These are phyloP conservation scores for Euryodendron excelsum DNA, from an alignment of 148 eudicot species.

Conservation along the genomic window DNA sequence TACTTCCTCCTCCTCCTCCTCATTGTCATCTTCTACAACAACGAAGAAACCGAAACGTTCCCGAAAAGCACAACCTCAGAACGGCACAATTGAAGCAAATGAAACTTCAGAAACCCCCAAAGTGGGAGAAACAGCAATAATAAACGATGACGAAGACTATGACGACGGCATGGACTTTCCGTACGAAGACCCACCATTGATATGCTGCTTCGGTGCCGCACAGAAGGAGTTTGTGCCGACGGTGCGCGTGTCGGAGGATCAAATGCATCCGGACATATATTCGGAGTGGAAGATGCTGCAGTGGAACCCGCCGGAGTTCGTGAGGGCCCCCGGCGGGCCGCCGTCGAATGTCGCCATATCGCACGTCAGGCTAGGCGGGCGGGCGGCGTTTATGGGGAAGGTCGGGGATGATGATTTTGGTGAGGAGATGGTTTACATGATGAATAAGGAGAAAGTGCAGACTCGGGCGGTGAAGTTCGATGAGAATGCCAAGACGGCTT, in stretches of 20 bases:
- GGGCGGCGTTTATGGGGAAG: slow-evolving; percentile 85
- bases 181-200: slow-evolving; percentile 65
- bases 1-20: slow-evolving; percentile 14
- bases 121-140: slow-evolving; percentile 1
- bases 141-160: slow-evolving; percentile 19
- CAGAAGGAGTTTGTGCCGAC: slow-evolving; percentile 84
- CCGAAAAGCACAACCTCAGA: slow-evolving; percentile 21
- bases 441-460: slow-evolving; percentile 82
- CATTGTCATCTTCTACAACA: not conserved
- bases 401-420: slow-evolving; percentile 81
- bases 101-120: not conserved
- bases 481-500: slow-evolving; percentile 44
- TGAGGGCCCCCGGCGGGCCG: slow-evolving; percentile 76
- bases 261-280: slow-evolving; percentile 79
- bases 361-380: slow-evolving; percentile 75
- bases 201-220: slow-evolving; percentile 86
- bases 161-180: slow-evolving; percentile 67
- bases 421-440: slow-evolving; percentile 58
- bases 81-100: slow-evolving; percentile 16
- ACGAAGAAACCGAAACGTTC: slow-evolving; percentile 28
- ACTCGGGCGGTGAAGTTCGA: slow-evolving; percentile 69
- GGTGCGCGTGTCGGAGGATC: slow-evolving; percentile 63
- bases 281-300: slow-evolving; percentile 91
- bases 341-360: slow-evolving; percentile 80
- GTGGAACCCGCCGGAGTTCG: slow-evolving; percentile 93